These are phyloP conservation scores for Aspergillus quadrilineatus DNA, from an alignment of 2,329 filamentous ascomycete species.

Conservation along the genomic window DNA sequence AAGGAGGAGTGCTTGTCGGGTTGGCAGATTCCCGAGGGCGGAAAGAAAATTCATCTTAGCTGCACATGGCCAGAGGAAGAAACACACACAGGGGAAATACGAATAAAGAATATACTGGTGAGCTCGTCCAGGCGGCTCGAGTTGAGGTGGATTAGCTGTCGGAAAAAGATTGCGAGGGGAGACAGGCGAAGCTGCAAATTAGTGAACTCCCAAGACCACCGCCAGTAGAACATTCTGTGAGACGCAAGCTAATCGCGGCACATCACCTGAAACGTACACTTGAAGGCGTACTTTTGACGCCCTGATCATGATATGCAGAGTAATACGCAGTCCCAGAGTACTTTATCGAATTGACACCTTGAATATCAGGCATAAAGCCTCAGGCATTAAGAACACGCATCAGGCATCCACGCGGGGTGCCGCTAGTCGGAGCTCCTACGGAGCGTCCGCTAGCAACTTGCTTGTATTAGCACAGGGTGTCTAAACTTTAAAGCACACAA, in stretches of 20 bases:
- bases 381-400: too few species aligned
- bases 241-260: background rate
- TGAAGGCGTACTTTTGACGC: too few species aligned
- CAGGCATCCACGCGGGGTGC: background rate
- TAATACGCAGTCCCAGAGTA: background rate
- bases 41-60: constrained; percentile 32
- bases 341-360: background rate
- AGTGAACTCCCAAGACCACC: background rate
- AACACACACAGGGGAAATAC: background rate
- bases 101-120: background rate
- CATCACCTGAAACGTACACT: background rate
- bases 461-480: background rate
- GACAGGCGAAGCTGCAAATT: background rate
- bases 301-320: background rate
- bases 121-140: background rate
- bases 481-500: background rate
- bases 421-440: background rate
- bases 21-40: constrained; percentile 36
- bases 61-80: constrained; percentile 24
- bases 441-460: background rate
- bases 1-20: constrained; percentile 68
- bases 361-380: background rate
- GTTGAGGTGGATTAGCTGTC: background rate
- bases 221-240: background rate
- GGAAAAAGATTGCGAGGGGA: constrained; percentile 1